Base-by-base conservation (phyloP, 1,139 yeast species). In the Pneumocystis sp. region DNA sequence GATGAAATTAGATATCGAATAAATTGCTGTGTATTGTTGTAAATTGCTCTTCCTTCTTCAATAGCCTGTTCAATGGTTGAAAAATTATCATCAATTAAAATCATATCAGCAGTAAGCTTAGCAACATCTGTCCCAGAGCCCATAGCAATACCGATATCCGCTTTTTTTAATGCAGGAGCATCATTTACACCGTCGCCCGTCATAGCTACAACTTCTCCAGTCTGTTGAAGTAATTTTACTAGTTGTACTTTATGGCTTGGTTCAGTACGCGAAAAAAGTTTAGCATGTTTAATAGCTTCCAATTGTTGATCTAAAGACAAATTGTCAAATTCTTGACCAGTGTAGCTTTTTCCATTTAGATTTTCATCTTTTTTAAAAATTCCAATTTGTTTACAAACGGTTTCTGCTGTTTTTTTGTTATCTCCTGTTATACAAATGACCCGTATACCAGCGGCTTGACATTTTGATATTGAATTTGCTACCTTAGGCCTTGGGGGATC, bases 151-250 rank as follows among this genome's bases (percentile, higher is more conserved):
- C 95, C 95, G 66, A 87, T 89, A 75, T 87, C 93, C 0, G 95
- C 88, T 69, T 82, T 84, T 73, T 86, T 86, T 74, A 87, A 79
- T 3, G 89, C 83, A 25, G 95, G 95, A 3, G 93, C 86, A 74
- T 87, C 95, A 73, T 87, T 87, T 64, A 87, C 91, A 70, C 95
- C 95, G 74, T 87, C 95, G 70, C 95, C 95, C 59, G 95, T 87
- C 95, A 87, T 87, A 1, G 84, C 81, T 67, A 82, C 80, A 59
- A 85, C 85, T 65, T 81, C 77, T 71, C 81, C 82, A 64, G 80
- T 73, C 31, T 75, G 74, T 70, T 82, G 82, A 66, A 80, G 81
- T 69, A 80, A 80, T 68, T 79, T 78, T 45, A 82, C 82, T 65
- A 82, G 81, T 64, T 74, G 74, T 57, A 82, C 73, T 70, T 82